Evolutionary conservation across 768 basidiomycete genomes (phyloP).

Genomic region (Strobilomyces dryophilus): DNA sequence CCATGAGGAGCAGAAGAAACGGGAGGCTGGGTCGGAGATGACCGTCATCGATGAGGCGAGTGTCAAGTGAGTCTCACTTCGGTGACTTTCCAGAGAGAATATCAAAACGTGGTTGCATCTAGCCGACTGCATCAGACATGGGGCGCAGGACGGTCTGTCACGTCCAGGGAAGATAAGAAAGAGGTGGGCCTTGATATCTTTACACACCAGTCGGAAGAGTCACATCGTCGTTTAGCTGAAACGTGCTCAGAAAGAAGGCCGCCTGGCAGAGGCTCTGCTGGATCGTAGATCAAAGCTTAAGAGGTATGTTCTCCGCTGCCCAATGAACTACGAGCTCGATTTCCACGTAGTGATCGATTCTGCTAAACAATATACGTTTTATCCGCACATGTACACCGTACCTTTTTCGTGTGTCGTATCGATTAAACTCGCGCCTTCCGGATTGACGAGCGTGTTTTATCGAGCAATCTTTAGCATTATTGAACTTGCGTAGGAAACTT

Average conservation of each 20-base stretch:
- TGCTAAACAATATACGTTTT: slow-evolving; percentile 30
- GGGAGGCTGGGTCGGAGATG: slow-evolving; percentile 49
- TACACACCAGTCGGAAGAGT: slow-evolving; percentile 1
- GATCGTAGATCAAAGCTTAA: slow-evolving; percentile 82
- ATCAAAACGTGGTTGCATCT: slow-evolving; percentile 6
- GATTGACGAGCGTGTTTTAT: slow-evolving; percentile 1
- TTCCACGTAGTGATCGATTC: slow-evolving; percentile 39
- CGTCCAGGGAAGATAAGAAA: slow-evolving; percentile 66
- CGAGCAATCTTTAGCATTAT: background rate
- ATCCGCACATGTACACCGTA: slow-evolving; percentile 11
- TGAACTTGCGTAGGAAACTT: background rate
- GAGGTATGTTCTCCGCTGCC: slow-evolving; percentile 44
- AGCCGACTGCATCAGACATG: slow-evolving; percentile 78
- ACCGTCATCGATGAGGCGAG: slow-evolving; percentile 65
- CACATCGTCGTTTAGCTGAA: slow-evolving; percentile 52
- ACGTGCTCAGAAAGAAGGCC: slow-evolving; percentile 71
- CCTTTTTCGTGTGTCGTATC: slow-evolving; percentile 11
- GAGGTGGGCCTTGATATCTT: slow-evolving; percentile 44
- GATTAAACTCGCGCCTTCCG: slow-evolving; percentile 9
- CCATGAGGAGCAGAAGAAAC: slow-evolving; percentile 68
- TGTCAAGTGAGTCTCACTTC: slow-evolving; percentile 58
- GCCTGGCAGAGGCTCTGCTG: slow-evolving; percentile 74
- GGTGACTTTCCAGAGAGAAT: background rate
- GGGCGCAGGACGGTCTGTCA: slow-evolving; percentile 74
- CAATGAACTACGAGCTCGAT: slow-evolving; percentile 3